Evolutionary conservation across 192 early-diverging fungal species (phyloP).

Genomic region (Lunasporangiospora selenospora): DNA sequence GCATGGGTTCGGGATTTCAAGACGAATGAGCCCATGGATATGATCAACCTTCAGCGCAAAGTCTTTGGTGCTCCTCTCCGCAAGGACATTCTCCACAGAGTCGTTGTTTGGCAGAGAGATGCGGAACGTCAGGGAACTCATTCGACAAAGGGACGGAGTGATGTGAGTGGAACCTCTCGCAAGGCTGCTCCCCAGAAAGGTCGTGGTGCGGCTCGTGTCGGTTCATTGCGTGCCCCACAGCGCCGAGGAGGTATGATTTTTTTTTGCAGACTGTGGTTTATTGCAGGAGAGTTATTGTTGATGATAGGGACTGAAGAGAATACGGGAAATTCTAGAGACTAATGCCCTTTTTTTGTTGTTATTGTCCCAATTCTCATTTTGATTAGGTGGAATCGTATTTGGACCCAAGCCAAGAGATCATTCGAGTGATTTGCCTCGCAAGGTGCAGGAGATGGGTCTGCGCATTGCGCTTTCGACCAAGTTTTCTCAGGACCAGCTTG

Average conservation of each 20-base stretch:
- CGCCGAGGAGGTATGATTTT: constrained; percentile 76
- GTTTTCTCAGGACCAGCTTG: constrained; percentile 87
- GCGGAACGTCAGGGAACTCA: constrained; percentile 84
- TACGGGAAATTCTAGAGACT: neutral
- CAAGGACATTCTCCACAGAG: constrained; percentile 84
- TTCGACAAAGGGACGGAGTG: constrained; percentile 77
- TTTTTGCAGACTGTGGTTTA: neutral
- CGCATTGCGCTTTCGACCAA: constrained; percentile 88
- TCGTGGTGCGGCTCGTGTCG: constrained; percentile 89
- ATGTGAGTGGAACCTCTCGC: constrained; percentile 83
- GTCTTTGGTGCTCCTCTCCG: constrained; percentile 82
- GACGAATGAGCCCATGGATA: constrained; percentile 71
- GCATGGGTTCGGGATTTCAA: constrained; percentile 80
- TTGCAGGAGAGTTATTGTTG: too few relatives aligned
- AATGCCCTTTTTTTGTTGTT: neutral
- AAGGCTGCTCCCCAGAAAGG: constrained; percentile 94
- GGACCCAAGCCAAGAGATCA: constrained; percentile 92
- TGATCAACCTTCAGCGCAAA: constrained; percentile 72
- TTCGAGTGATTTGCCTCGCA: constrained; percentile 80
- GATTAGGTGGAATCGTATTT: constrained; percentile 75
- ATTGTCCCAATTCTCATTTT: neutral
- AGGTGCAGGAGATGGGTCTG: constrained; percentile 87
- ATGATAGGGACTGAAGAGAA: neutral
- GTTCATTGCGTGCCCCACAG: constrained; percentile 85
- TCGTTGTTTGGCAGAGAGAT: constrained; percentile 87